These are phyloP conservation scores for Phaseolus coccineus DNA, from an alignment of 331 rosid species.

Conservation along the genomic window DNA sequence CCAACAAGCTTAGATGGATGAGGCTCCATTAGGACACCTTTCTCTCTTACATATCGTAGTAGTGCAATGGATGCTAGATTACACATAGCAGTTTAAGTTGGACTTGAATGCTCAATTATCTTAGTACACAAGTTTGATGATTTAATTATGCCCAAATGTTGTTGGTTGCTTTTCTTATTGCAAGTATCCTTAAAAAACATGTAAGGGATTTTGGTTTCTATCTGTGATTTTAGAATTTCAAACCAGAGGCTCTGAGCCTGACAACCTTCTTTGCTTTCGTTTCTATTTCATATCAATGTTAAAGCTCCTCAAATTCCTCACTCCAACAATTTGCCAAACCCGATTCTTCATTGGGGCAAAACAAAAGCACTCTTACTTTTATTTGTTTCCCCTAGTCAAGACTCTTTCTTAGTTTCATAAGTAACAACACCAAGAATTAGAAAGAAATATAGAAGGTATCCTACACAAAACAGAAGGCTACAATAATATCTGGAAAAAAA, in stretches of 20 bases:
- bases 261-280: conserved; percentile 81
- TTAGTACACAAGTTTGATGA: conserved; percentile 86
- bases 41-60: conserved; percentile 80
- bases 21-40: conserved; percentile 75
- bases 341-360: conserved; percentile 83
- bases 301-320: conserved; percentile 77
- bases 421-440: no score
- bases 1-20: conserved; percentile 90
- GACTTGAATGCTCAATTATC: conserved; percentile 77
- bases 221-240: conserved; percentile 61
- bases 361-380: conserved; percentile 33
- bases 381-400: no score
- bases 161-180: conserved; percentile 85
- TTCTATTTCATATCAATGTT: conserved; percentile 66
- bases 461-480: no score
- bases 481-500: no score
- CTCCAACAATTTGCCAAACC: conserved; percentile 99
- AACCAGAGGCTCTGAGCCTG: conserved; percentile 78
- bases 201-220: conserved; percentile 88
- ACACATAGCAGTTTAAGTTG: conserved; percentile 86
- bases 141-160: conserved; percentile 81
- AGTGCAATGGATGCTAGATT: conserved; percentile 87
- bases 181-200: conserved; percentile 92
- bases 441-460: no score
- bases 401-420: no score